phyloP scores from a whole-genome alignment of 305 asterid genomes.

The Galium porrigens region DNA sequence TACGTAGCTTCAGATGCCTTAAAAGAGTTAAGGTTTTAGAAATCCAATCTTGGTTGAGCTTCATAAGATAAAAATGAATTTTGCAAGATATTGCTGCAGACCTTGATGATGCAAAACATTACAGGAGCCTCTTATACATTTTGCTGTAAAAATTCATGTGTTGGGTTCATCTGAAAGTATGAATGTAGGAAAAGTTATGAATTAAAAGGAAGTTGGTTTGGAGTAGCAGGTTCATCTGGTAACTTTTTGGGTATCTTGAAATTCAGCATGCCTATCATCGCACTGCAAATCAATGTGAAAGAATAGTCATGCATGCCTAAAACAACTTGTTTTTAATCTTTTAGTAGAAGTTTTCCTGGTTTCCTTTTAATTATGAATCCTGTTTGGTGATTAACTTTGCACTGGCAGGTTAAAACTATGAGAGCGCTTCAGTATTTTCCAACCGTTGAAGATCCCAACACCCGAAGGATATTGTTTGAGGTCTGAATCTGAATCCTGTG shows the following conservation, averaged over 20 bases:
- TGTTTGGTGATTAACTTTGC: conserved; percentile 4
- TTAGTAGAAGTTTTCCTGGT: neutral
- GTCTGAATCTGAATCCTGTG: conserved; percentile 22
- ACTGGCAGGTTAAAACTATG: conserved; percentile 71
- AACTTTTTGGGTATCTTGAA: neutral
- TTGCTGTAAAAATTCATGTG: neutral
- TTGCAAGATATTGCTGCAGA: neutral
- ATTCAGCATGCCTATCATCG: neutral
- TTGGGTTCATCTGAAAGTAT: neutral
- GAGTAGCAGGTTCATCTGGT: neutral
- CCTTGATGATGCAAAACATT: neutral
- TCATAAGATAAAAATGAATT: neutral
- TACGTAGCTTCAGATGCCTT: neutral
- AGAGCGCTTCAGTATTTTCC: conserved; percentile 97
- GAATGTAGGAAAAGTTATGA: neutral
- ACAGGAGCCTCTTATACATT: neutral
- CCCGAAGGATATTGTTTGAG: conserved; percentile 86
- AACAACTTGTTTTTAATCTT: neutral
- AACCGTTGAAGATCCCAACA: conserved; percentile 74
- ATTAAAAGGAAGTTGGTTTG: neutral
- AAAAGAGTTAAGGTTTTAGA: neutral
- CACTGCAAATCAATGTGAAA: neutral
- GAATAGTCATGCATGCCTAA: neutral
- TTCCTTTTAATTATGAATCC: conserved; percentile 8
- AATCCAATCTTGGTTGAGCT: neutral